A percentile compares a stretch with the other conserved stretches of the same genome.
Conservation (phyloP, 805 yeast genomes). For the Saccharomycopsis fodiens region DNA sequence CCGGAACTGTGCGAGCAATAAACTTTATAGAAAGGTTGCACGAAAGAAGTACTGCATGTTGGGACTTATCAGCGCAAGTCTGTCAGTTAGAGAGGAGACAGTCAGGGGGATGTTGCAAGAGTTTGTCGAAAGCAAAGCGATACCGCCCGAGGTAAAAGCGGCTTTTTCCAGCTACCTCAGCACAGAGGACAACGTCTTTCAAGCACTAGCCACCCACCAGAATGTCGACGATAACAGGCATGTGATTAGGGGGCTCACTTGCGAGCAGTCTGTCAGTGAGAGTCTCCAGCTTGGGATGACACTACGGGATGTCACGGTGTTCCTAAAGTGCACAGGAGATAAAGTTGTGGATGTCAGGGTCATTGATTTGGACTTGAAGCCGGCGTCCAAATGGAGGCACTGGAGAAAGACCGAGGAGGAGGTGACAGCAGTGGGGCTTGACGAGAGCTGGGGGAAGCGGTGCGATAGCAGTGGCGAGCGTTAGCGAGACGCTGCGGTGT, state of each 20-base stretch:
- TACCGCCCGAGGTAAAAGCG: neutral
- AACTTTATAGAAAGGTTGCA: slow-evolving; percentile 25
- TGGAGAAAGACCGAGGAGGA: slow-evolving; percentile 40
- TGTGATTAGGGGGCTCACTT: slow-evolving; percentile 26
- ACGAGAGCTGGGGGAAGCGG: slow-evolving; percentile 6
- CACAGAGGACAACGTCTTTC: slow-evolving; percentile 25
- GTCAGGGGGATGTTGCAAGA: slow-evolving; percentile 25
- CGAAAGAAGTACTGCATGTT: slow-evolving; percentile 40
- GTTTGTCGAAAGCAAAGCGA: neutral
- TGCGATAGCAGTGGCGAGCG: too few relatives aligned
- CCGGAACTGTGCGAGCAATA: slow-evolving; percentile 45
- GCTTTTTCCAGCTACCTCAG: slow-evolving; percentile 6
- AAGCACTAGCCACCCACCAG: slow-evolving; percentile 29
- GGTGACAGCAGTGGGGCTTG: slow-evolving; percentile 22
- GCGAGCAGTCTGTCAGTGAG: slow-evolving; percentile 29
- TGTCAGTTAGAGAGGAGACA: slow-evolving; percentile 27
- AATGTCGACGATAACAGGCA: slow-evolving; percentile 25
- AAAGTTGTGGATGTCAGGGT: slow-evolving; percentile 32
- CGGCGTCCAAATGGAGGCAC: slow-evolving; percentile 34
- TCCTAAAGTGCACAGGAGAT: slow-evolving; percentile 23
- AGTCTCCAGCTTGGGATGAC: slow-evolving; percentile 44
- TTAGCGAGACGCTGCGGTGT: too few relatives aligned
- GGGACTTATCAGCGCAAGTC: slow-evolving; percentile 32
- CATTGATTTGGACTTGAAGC: slow-evolving; percentile 47
- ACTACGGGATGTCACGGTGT: slow-evolving; percentile 48